Base-by-base conservation (phyloP, 2,329 filamentous ascomycete species). In the Cladosporium sp. region DNA sequence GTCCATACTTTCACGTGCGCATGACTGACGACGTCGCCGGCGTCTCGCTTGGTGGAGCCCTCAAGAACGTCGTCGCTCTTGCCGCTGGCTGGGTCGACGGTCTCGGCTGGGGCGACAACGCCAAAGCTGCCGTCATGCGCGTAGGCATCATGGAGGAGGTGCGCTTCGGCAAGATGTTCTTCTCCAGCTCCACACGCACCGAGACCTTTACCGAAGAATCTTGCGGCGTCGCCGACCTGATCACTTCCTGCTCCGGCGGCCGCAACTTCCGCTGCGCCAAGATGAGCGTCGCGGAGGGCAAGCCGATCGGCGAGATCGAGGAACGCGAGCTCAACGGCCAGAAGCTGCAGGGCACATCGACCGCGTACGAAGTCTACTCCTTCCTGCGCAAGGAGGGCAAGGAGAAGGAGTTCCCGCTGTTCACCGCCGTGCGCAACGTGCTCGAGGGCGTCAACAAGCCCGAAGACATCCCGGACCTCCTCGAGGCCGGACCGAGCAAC, bases 101-200 rank as follows among this genome's bases (percentile, higher is more conserved):
- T 40, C 87, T 94, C 68, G 94, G 94, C 70, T 99, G 95, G 94
- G 95, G 95, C 74, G 93, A 98, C 82, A 99, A 98, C 72, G 94
- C 94, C 70, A 98, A 99, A 82, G 93, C 95, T n/a, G 95, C 95
- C 55, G 89, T 99, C 67, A 98, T 99, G 92, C 91, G 95, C 50
- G 90, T 98, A 23, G 95, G 95, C 8, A 87, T 99, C 55, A 85
- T 97, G 72, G 95, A 99, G 81, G 97, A 97, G 90, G 92, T 98
- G 74, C 90, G 91, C 76, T 99, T 99, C 72, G 94, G 94, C 70
- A 92, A 93, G 78, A 88, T 90, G 72, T 99, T 98, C 83, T 99
- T 98, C 77, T 87, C 88, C 21, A 86, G 93, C 73, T 91, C 91
- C 0, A 89, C 95, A 29, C 86, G 90, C 69, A 87, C 90, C 11